Conservation (phyloP, 495 filamentous ascomycete genomes). For the Sabuloglossum arenarium region DNA sequence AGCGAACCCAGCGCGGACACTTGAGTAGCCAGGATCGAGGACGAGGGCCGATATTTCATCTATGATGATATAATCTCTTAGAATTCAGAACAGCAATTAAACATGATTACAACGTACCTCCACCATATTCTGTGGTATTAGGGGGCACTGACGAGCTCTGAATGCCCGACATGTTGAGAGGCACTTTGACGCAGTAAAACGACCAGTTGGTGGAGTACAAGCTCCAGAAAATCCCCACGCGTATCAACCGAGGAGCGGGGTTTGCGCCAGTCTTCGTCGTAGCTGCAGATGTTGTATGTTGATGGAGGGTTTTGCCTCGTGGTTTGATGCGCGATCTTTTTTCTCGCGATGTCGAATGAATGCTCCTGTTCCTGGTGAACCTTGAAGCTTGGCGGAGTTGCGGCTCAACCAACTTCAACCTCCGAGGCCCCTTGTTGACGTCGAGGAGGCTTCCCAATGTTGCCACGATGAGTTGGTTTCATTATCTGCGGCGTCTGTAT, state of each 20-base stretch:
- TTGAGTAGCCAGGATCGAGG: conserved; percentile 81
- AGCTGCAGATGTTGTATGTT: background rate
- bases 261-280: background rate
- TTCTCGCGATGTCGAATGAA: background rate
- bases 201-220: no score
- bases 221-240: background rate
- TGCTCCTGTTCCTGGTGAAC: background rate
- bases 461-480: conserved; percentile 19
- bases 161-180: background rate
- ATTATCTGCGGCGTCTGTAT: conserved; percentile 38
- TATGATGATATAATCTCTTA: conserved; percentile 16
- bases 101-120: conserved; percentile 32
- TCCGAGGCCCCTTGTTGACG: background rate
- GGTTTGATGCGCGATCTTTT: background rate
- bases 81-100: background rate
- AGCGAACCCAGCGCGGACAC: conserved; percentile 83
- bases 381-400: background rate
- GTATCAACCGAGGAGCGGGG: background rate
- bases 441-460: background rate
- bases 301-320: background rate
- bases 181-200: no score
- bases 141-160: conserved; percentile 29
- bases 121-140: conserved; percentile 56
- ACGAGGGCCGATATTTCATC: conserved; percentile 96
- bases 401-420: background rate